Evolutionary conservation across 1,284 basidiomycete genomes (phyloP), one percentile per base, ranked within the genome.

Genomic region (Ceratobasidium sp.): DNA sequence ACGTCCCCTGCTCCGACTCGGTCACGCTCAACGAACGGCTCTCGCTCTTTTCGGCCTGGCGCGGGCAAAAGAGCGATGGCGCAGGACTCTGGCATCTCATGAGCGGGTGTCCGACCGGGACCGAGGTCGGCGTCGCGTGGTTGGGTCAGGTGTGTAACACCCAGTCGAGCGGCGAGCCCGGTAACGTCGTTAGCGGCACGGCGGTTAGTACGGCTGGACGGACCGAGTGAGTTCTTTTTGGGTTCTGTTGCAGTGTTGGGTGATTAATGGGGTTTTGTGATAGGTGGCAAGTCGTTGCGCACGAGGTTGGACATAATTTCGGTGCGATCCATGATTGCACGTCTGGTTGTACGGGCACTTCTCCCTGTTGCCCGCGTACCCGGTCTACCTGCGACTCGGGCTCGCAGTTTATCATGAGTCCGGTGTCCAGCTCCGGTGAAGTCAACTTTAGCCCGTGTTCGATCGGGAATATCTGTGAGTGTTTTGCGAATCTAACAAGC

Each of bases 291-390:
- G 91, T 94, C 81, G 89, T 96, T 52, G 90, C 94, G 23, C 96
- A 97, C 85, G 96, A 97, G 85, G 95, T 94, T 79, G 94, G 93
- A 2, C 94, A 95, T 84, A 96, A 96, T 83, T 96, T 97, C 85
- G 95, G 95, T 74, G 94, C 95, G n/a, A 95, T 96, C 82, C 56
- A 74, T 23, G 64, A 57, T 48, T 96, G 94, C 83, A 85, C 90
- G 20, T 84, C 86, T 67, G 91, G 91, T 1, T 96, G 95, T 88
- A 88, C 50, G 82, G 81, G 86, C 10, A 83, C 85, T 54, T 84
- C 86, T 2, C 80, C 83, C 2, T 98, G 96, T 83, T 98, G 96
- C 83, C 95, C 96, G 0, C 84, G 91, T 26, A 89, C 88, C 20
- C 84, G 87, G 0, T 85, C 83, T 6, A 86, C 86, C 7, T 98